These are phyloP conservation scores for Corylus americana DNA, from an alignment of 306 rosid genomes.

Conservation along the genomic window DNA sequence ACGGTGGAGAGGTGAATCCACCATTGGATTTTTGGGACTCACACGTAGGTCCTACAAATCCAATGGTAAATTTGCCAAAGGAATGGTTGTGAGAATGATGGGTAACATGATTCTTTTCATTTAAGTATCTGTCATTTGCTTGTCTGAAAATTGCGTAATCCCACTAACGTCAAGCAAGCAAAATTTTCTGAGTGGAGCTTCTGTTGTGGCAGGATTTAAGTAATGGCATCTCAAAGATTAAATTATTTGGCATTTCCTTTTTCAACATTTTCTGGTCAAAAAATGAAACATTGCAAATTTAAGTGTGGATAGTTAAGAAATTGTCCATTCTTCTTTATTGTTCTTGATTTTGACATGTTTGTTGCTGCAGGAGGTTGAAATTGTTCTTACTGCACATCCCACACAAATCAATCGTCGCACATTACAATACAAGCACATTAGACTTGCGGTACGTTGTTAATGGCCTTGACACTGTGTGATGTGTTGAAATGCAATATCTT, in stretches of 20 bases:
- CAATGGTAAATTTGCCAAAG: too few species aligned
- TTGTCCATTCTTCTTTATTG: constrained; percentile 12
- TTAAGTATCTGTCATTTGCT: neutral
- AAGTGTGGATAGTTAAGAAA: constrained; percentile 16
- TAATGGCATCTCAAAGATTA: neutral
- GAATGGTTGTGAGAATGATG: too few species aligned
- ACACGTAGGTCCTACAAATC: too few species aligned
- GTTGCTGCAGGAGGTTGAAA: constrained; percentile 75
- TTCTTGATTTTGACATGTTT: neutral
- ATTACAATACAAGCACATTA: constrained; percentile 78
- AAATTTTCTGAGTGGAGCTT: neutral
- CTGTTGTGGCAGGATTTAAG: neutral
- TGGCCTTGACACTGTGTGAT: neutral
- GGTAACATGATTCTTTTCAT: too few species aligned
- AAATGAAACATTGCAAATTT: neutral
- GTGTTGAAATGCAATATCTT: constrained; percentile 17
- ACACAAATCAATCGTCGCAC: constrained; percentile 97
- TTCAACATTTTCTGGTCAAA: neutral
- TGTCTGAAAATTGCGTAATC: neutral
- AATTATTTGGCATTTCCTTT: neutral
- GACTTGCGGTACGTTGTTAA: constrained; percentile 68
- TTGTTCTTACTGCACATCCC: constrained; percentile 98
- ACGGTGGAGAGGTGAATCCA: too few species aligned
- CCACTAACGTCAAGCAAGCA: neutral
- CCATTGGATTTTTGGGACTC: too few species aligned